Base-by-base conservation (phyloP, 352 stramenopile species). In the Phytophthora chlamydospora region DNA sequence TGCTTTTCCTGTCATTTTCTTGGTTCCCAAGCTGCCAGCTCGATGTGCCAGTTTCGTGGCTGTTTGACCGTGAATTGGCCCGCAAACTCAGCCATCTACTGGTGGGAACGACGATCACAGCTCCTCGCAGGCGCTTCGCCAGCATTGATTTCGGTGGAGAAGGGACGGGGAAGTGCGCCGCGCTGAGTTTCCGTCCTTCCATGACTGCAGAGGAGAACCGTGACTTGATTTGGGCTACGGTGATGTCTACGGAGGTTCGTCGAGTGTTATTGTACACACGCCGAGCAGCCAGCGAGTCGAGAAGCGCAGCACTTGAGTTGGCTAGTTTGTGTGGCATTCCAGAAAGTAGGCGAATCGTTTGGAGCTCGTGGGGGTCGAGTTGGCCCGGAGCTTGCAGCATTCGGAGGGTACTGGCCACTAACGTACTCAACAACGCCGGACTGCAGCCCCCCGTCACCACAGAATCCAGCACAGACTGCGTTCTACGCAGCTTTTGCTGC, bases 261-360 rank as follows among this genome's bases (percentile, higher is more conserved):
- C 64, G 44, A 17, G 17, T 59, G 45, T 71, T 76, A 31, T 71
- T 71, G 36, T 76, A 76, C 1, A 73, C 50, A 14, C 53, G 42
- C 13, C 63, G 58, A 38, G 49, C 42, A 27, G 62, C 63, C 6
- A 76, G 29, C 2, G 40, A 40, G 7, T 56, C 34, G 1, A 76
- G 38, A 13, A 76, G 41, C 3, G 31, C n/a, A 7, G 42, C 7
- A 33, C 67, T 76, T 1, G 34, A 4, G 0, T 43, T 24, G 0
- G 63, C 64, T 3, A 76, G 49, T 4, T 62, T 24, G 21, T 70
- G 68, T 0, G 64, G 52, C 21, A 66, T 45, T 1, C 68, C 58
- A 1, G 68, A 76, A 10, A 68, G 43, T 17, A 76, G 32, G 9
- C 63, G 68, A 49, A 76, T 76, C 0, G 56, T 33, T 13, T 45